These are phyloP conservation scores for Termitomyces sp. DNA, from an alignment of 768 basidiomycete genomes.

Conservation along the genomic window DNA sequence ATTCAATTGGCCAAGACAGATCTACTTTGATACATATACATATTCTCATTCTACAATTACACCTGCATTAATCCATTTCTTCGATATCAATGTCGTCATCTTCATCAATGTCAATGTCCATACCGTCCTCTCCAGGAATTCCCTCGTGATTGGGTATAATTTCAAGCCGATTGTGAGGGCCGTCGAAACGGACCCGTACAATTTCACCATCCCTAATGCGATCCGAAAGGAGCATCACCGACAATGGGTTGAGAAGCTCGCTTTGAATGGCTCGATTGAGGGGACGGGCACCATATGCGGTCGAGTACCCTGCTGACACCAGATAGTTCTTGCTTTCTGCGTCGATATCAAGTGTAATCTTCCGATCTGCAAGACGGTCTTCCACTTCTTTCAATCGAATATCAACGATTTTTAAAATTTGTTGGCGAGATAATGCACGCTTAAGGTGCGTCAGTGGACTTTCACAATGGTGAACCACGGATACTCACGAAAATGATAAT, in stretches of 20 bases:
- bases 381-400: conserved; percentile 84
- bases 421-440: conserved; percentile 71
- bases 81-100: conserved; percentile 61
- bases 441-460: conserved; percentile 29
- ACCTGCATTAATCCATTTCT: conserved; percentile 41
- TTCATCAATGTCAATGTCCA: conserved; percentile 54
- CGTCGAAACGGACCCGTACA: conserved; percentile 72
- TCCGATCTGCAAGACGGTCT: conserved; percentile 69
- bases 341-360: conserved; percentile 77
- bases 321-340: conserved; percentile 72
- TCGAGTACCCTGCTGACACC: conserved; percentile 69
- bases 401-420: conserved; percentile 84
- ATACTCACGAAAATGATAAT: conserved; percentile 68
- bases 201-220: conserved; percentile 77
- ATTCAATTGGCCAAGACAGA: too few relatives aligned
- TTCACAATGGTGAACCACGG: background rate
- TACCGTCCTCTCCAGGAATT: conserved; percentile 38
- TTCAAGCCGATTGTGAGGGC: conserved; percentile 69
- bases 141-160: conserved; percentile 83
- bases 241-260: conserved; percentile 89
- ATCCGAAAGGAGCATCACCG: conserved; percentile 78
- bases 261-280: conserved; percentile 88
- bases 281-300: conserved; percentile 87
- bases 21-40: background rate
- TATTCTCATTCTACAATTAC: background rate